Evolutionary conservation across 2,329 filamentous ascomycete species (phyloP).

Genomic region (Xylariaceae sp.): DNA sequence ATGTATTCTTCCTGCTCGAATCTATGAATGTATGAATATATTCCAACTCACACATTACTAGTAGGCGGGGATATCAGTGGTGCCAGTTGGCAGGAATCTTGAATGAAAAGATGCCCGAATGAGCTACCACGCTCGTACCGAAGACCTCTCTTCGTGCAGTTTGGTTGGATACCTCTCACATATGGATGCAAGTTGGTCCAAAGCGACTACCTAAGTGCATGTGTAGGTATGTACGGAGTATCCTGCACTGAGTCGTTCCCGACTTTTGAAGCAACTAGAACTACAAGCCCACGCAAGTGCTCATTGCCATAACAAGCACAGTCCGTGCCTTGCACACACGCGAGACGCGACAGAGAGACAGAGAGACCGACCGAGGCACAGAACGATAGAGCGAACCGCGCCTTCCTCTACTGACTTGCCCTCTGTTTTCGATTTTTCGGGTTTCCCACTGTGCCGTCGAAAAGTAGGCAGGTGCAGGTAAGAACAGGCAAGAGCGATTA

Average conservation of each 20-base stretch:
- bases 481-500: too few relatives aligned
- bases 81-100: not conserved
- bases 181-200: too few relatives aligned
- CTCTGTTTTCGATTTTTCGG: too few relatives aligned
- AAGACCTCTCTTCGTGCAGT: too few relatives aligned
- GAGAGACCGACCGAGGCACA: not conserved
- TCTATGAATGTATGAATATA: not conserved
- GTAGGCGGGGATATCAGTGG: not conserved
- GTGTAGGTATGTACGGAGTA: too few relatives aligned
- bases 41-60: not conserved
- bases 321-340: too few relatives aligned
- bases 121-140: not conserved
- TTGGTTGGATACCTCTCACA: too few relatives aligned
- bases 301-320: not conserved
- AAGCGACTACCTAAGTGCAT: too few relatives aligned
- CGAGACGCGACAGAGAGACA: not conserved
- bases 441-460: too few relatives aligned
- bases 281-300: not conserved
- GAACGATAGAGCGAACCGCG: too few relatives aligned
- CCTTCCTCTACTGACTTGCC: too few relatives aligned
- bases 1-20: not conserved
- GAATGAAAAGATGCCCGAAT: not conserved
- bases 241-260: not conserved
- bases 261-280: not conserved
- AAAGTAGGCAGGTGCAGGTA: too few relatives aligned